Conservation (phyloP, 1,284 basidiomycete species). For the Puccinia coronata region DNA sequence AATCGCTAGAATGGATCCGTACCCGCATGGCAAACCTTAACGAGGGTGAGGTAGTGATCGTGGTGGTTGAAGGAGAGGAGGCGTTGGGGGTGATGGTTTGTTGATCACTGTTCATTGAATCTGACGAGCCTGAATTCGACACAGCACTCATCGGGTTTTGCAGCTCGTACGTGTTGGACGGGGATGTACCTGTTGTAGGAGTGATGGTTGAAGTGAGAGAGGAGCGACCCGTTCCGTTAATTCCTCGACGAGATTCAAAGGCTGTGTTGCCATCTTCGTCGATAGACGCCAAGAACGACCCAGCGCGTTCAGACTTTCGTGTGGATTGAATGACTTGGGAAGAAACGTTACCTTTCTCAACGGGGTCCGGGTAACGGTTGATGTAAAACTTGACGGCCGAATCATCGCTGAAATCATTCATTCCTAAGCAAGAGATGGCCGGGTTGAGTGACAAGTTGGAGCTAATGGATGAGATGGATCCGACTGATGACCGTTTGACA, state of each 20-base stretch:
- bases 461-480: constrained; percentile 85
- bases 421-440: constrained; percentile 84
- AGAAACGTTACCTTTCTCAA: constrained; percentile 9
- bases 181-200: background rate
- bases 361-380: constrained; percentile 62
- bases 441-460: constrained; percentile 86
- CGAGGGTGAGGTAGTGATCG: constrained; percentile 68
- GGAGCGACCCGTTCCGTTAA: background rate
- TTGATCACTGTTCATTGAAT: constrained; percentile 61
- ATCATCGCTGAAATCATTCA: constrained; percentile 97
- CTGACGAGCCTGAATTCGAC: constrained; percentile 54
- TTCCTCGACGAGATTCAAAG: background rate
- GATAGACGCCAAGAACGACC: constrained; percentile 27
- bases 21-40: constrained; percentile 82
- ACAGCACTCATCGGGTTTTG: background rate
- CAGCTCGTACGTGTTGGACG: background rate
- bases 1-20: constrained; percentile 79
- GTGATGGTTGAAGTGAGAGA: constrained; percentile 1
- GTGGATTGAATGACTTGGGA: background rate
- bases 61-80: constrained; percentile 60
- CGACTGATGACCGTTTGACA: constrained; percentile 86
- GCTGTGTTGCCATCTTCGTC: constrained; percentile 15
- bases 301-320: constrained; percentile 33
- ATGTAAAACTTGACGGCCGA: constrained; percentile 95
- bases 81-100: constrained; percentile 64